A percentile compares a stretch with the other conserved stretches of the same genome.
Conservation (phyloP, 2,329 filamentous ascomycete species). For the Didymella pomorum region DNA sequence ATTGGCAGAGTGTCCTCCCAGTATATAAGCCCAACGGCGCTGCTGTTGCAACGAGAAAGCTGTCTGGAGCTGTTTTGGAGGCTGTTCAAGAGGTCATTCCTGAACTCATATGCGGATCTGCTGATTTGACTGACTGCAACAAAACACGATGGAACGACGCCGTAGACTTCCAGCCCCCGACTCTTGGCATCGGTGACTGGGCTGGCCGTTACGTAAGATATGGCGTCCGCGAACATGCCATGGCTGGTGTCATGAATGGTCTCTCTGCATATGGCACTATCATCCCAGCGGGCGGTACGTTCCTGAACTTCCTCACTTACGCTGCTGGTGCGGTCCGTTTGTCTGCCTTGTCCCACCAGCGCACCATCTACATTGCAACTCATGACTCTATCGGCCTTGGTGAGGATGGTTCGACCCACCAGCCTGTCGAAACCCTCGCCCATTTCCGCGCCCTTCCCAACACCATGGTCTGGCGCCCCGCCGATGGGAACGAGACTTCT, state of each 20-base stretch:
- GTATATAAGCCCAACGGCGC: conserved; percentile 86
- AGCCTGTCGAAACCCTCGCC: conserved; percentile 96
- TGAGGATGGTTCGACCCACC: too few species aligned
- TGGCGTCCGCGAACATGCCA: conserved; percentile 89
- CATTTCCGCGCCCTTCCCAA: conserved; percentile 99
- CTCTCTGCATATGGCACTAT: conserved; percentile 93
- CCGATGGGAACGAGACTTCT: conserved; percentile 97
- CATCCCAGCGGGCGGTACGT: conserved; percentile 93
- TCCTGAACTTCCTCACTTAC: conserved; percentile 99
- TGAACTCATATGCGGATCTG: conserved; percentile 93
- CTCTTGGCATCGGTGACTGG: conserved; percentile 86
- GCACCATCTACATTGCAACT: conserved; percentile 93
- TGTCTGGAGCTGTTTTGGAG: conserved; percentile 91
- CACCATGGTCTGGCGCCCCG: conserved; percentile 99
- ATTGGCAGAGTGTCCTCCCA: conserved; percentile 94
- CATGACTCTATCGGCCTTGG: conserved; percentile 99
- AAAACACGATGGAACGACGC: conserved; percentile 98
- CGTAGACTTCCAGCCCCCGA: conserved; percentile 94
- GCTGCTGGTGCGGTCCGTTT: conserved; percentile 94
- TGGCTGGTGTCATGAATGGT: conserved; percentile 95
- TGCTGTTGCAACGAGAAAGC: conserved; percentile 90
- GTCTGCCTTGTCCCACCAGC: conserved; percentile 88
- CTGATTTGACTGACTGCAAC: conserved; percentile 98
- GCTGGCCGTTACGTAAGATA: conserved; percentile 90
- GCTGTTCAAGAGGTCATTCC: conserved; percentile 84